Evolutionary conservation across 2,329 filamentous ascomycete genomes (phyloP).

Genomic region (Ceratocystis colombiana): DNA sequence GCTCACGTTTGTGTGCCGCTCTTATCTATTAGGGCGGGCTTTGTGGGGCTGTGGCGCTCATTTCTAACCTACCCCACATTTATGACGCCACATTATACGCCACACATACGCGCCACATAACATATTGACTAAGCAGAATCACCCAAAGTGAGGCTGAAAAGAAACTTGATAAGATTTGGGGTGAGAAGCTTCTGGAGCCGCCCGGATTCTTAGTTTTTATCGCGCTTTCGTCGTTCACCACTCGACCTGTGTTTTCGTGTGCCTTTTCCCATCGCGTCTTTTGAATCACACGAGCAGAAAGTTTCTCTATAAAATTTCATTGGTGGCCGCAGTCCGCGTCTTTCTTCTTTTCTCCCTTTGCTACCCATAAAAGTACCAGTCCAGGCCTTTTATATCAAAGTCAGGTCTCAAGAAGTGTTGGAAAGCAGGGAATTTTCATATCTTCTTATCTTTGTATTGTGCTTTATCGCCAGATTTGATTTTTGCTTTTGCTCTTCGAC

Average conservation of each 20-base stretch:
- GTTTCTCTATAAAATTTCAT: not conserved
- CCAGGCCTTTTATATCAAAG: not conserved
- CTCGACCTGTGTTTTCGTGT: not conserved
- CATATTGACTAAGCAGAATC: not conserved
- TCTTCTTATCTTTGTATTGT: not conserved
- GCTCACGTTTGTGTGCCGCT: conserved; percentile 21
- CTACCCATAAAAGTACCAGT: not conserved
- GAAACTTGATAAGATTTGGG: conserved; percentile 13
- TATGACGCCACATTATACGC: not conserved
- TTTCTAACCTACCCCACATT: not conserved
- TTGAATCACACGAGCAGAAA: not conserved
- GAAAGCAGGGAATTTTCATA: not conserved
- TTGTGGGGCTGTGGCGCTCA: conserved; percentile 16
- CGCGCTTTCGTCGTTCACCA: conserved; percentile 2
- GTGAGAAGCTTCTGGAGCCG: conserved; percentile 24
- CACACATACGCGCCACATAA: not conserved
- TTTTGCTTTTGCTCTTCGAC: not conserved
- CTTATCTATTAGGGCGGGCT: conserved; percentile 21
- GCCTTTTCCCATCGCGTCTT: conserved; percentile 10
- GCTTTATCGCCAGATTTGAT: not conserved
- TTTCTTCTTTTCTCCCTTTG: not conserved
- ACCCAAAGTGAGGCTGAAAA: conserved; percentile 14
- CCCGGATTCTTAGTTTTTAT: conserved; percentile 7
- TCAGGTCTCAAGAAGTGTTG: not conserved
- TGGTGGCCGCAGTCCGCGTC: not conserved